Evolutionary conservation across 2,329 filamentous ascomycete species (phyloP).

Genomic region (Diaporthe nobilis): DNA sequence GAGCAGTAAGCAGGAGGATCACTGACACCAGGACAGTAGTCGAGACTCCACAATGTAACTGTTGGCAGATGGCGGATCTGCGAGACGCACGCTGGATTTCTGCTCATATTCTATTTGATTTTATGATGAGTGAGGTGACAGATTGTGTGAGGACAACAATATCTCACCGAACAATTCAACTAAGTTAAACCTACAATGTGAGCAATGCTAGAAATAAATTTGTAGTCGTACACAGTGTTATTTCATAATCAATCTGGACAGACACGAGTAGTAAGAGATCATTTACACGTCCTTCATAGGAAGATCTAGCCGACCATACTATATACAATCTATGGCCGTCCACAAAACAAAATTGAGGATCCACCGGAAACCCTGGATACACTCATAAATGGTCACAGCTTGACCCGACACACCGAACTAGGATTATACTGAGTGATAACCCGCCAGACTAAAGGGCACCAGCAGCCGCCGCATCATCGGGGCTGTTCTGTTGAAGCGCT

Average conservation of each 20-base stretch:
- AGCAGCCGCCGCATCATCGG: slow-evolving; percentile 20
- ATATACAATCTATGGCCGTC: not conserved
- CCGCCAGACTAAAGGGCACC: not conserved
- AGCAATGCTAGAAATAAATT: not conserved
- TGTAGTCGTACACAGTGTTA: too few species aligned
- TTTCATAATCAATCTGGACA: not conserved
- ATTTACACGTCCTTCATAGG: not conserved
- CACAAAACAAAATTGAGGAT: not conserved
- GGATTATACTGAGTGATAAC: not conserved
- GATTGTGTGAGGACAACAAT: too few species aligned
- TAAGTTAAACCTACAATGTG: slow-evolving; percentile 50
- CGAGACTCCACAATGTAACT: not conserved
- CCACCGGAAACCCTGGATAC: not conserved
- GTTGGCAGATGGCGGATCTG: not conserved
- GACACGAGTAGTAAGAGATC: not conserved
- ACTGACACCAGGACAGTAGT: not conserved
- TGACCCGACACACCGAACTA: slow-evolving; percentile 7
- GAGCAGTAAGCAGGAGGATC: too few species aligned
- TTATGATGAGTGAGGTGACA: slow-evolving; percentile 64
- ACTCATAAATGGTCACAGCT: slow-evolving; percentile 3
- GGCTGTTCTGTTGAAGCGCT: slow-evolving; percentile 19
- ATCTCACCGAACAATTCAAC: too few species aligned
- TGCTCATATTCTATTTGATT: slow-evolving; percentile 55
- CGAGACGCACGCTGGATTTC: not conserved
- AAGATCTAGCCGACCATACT: not conserved